Conservation (phyloP, 2,329 filamentous ascomycete genomes). For the Ceratocystis eucalypticola region DNA sequence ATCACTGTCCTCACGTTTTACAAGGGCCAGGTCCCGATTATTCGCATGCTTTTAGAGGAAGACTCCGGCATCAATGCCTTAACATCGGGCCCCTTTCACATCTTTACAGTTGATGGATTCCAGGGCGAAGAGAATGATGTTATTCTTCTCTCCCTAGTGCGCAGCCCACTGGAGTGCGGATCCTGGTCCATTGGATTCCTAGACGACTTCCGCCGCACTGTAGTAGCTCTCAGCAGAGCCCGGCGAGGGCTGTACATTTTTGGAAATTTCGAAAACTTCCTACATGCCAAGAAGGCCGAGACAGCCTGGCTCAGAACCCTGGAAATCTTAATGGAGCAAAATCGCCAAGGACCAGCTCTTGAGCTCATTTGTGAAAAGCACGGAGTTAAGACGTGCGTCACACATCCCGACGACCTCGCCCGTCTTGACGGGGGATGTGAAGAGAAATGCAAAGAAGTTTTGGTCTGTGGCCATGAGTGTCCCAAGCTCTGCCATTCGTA, state of each 20-base stretch:
- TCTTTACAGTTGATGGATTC: conserved; percentile 76
- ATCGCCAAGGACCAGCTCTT: conserved; percentile 34
- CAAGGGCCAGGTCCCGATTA: conserved; percentile 60
- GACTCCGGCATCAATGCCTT: conserved; percentile 23
- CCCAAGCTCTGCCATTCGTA: not conserved
- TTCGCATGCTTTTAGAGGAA: conserved; percentile 37
- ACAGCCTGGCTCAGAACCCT: conserved; percentile 27
- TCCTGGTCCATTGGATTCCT: conserved; percentile 55
- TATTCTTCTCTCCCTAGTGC: conserved; percentile 65
- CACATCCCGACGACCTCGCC: conserved; percentile 40
- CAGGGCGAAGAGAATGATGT: conserved; percentile 86
- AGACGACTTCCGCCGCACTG: conserved; percentile 43
- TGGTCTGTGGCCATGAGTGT: conserved; percentile 16
- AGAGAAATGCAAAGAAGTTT: not conserved
- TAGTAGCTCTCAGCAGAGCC: conserved; percentile 54
- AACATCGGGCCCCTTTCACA: conserved; percentile 33
- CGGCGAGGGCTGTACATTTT: conserved; percentile 73
- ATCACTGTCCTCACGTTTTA: conserved; percentile 84
- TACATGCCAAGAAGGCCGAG: conserved; percentile 33
- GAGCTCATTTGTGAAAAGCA: not conserved
- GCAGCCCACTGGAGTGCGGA: conserved; percentile 43
- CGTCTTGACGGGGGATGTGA: conserved; percentile 20
- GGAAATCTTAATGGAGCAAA: conserved; percentile 17
- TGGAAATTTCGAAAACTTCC: conserved; percentile 50
- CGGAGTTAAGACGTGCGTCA: not conserved